Evolutionary conservation across 2,329 filamentous ascomycete species (phyloP), one percentile per base, ranked within the genome.

Genomic region (Seiridium cupressi): DNA sequence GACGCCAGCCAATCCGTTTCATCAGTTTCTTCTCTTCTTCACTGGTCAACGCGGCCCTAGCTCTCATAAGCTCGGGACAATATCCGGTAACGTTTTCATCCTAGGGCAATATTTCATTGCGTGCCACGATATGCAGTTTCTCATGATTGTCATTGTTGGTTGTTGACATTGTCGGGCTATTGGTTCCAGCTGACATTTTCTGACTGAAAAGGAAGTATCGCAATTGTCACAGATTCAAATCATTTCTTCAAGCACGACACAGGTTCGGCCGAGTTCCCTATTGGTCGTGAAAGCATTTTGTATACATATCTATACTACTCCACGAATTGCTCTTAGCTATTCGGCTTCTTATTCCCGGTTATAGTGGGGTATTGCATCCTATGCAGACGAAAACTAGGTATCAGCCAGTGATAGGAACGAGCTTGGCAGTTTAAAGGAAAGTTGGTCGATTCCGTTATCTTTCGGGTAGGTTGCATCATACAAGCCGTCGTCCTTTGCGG

Each of bases 1-100:
- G 76, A 7, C 70, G 66, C 55, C 64, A 60, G 54, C 78, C 72
- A 4, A 79, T 75, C 61, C 79, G 79, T 53, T 69, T 64, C 69
- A 76, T 74, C 60, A 79, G 74, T 1, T 64, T 61, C 40, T 68
- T 70, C 55, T 76, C 76, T 54, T 79, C 75, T 55, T 74, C 72
- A 0, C 70, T 68, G 5, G 70, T 73, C 60, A 79, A 79, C 0
- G 72, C n/a, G 7, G 46, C 18, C 13, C 11, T 7, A n/a, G 46
- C 46, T 7, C 26, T 48, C 46, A n/a, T 48, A n/a, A n/a, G 2
- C 46, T 9, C 46, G 8, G 46, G 11, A n/a, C 3, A 2, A n/a
- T 42, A 42, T 7, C 38, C 38, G 38, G 7, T 7, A 8, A 13
- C 13, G 13, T 42, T 42, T 42, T 1, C 1, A 13, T 42, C 7